phyloP scores from a whole-genome alignment of 148 eudicot species.

The Dysphania ambrosioides region DNA sequence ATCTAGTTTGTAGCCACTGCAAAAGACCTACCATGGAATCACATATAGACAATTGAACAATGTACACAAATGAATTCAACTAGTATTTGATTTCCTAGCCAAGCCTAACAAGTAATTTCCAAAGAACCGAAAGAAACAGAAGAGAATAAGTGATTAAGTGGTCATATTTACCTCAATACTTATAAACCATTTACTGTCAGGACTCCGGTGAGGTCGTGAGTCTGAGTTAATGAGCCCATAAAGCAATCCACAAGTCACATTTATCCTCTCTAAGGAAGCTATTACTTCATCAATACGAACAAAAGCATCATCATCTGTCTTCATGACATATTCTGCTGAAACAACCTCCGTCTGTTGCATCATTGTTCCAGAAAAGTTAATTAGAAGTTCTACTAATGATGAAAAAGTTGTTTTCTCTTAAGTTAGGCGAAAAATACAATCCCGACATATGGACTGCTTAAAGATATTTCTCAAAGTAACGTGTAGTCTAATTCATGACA shows the following conservation, averaged over 20 bases:
- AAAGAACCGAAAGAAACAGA: neutral
- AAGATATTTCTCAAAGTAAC: neutral
- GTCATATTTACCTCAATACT: slow-evolving; percentile 57
- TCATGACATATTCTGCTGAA: slow-evolving; percentile 83
- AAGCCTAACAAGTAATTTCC: no score
- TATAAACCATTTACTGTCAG: slow-evolving; percentile 97
- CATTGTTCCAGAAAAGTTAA: slow-evolving; percentile 24
- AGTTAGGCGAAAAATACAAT: no score
- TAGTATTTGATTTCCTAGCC: no score
- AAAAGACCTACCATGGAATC: neutral
- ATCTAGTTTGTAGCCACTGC: neutral
- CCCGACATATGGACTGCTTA: neutral
- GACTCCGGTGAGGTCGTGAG: slow-evolving; percentile 72
- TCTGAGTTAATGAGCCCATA: slow-evolving; percentile 92
- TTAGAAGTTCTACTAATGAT: slow-evolving; percentile 5
- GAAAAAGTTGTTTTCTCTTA: neutral
- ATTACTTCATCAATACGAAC: slow-evolving; percentile 92
- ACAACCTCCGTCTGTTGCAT: slow-evolving; percentile 74
- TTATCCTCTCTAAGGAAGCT: slow-evolving; percentile 55
- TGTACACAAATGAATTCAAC: neutral
- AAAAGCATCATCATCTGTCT: slow-evolving; percentile 97
- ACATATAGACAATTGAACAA: no score
- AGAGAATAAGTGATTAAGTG: slow-evolving; percentile 5
- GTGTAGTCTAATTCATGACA: neutral
- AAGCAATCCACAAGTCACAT: slow-evolving; percentile 64